phyloP scores from a whole-genome alignment of 768 basidiomycete species.

The Amanita subjunquillea region DNA sequence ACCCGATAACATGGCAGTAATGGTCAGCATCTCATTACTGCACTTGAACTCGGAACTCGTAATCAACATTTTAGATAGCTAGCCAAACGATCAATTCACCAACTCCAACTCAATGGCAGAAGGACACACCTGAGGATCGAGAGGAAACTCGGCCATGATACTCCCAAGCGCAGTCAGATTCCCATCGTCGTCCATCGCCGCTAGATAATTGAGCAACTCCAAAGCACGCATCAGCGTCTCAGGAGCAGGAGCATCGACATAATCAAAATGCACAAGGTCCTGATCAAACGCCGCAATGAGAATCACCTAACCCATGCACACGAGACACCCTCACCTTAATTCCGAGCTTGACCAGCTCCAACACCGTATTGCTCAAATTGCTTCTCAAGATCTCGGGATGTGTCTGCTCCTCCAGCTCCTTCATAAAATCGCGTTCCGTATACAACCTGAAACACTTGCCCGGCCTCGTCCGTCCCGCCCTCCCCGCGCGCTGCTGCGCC shows the following conservation, averaged over 20 bases:
- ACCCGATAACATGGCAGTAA: constrained; percentile 96
- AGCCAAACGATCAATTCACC: background rate
- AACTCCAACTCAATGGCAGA: background rate
- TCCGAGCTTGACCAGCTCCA: constrained; percentile 91
- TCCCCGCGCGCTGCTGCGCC: constrained; percentile 83
- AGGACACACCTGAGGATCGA: constrained; percentile 78
- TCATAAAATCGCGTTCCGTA: constrained; percentile 95
- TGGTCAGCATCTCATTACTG: constrained; percentile 89
- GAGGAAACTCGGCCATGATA: constrained; percentile 96
- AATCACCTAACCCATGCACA: background rate
- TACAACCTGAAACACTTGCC: constrained; percentile 88
- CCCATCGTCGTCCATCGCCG: constrained; percentile 90
- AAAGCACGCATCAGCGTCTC: constrained; percentile 96
- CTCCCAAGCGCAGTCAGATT: constrained; percentile 76
- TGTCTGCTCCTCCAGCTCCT: constrained; percentile 93
- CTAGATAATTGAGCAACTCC: constrained; percentile 85
- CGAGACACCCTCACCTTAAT: constrained; percentile 45
- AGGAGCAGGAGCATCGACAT: constrained; percentile 88
- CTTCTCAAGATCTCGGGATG: constrained; percentile 91
- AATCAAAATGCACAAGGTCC: constrained; percentile 84
- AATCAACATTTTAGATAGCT: constrained; percentile 92
- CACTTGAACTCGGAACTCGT: constrained; percentile 92
- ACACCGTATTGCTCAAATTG: constrained; percentile 86
- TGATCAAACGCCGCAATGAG: constrained; percentile 11
- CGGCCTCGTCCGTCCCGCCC: constrained; percentile 83